Percentiles rank a stretch among this genome's conserved stretches.
Evolutionary conservation across 495 filamentous ascomycete genomes (phyloP).

Genomic region (Poronia punctata): DNA sequence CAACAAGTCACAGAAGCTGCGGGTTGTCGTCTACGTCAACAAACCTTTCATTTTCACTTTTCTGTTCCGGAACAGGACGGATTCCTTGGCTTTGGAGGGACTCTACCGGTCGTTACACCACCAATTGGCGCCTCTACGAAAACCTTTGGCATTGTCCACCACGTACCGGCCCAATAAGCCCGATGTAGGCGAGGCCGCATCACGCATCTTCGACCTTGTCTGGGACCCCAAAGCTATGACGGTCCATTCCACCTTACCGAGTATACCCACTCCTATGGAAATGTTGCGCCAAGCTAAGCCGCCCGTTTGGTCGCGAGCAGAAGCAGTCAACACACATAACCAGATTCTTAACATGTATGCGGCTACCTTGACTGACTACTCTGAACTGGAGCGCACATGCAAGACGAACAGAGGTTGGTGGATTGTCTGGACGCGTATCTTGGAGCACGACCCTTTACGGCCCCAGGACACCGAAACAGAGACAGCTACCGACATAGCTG

Average conservation of each 20-base stretch:
- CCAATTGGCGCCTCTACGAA: slow-evolving; percentile 72
- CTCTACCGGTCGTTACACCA: slow-evolving; percentile 80
- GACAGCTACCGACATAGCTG: background rate
- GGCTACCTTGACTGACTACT: slow-evolving; percentile 48
- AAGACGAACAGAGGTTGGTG: slow-evolving; percentile 94
- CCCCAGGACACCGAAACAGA: background rate
- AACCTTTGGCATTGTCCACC: slow-evolving; percentile 62
- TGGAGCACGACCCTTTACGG: slow-evolving; percentile 30
- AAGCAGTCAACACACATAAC: slow-evolving; percentile 85
- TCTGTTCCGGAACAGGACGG: slow-evolving; percentile 67
- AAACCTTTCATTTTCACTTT: slow-evolving; percentile 89
- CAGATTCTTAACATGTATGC: slow-evolving; percentile 72
- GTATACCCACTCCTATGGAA: slow-evolving; percentile 63
- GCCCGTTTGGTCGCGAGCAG: slow-evolving; percentile 63
- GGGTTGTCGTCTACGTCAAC: slow-evolving; percentile 65
- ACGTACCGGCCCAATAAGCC: slow-evolving; percentile 42
- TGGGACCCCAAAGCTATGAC: slow-evolving; percentile 74
- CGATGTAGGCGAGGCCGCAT: slow-evolving; percentile 28
- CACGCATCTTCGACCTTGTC: slow-evolving; percentile 72
- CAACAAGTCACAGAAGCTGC: slow-evolving; percentile 51
- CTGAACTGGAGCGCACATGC: slow-evolving; percentile 76
- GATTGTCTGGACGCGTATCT: slow-evolving; percentile 83
- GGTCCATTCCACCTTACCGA: slow-evolving; percentile 79
- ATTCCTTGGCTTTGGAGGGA: slow-evolving; percentile 55
- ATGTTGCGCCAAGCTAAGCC: slow-evolving; percentile 15